These are phyloP conservation scores for Bryoerythrophyllum caledonicum DNA, from an alignment of 225 moss, liverwort and hornwort genomes.

Conservation along the genomic window DNA sequence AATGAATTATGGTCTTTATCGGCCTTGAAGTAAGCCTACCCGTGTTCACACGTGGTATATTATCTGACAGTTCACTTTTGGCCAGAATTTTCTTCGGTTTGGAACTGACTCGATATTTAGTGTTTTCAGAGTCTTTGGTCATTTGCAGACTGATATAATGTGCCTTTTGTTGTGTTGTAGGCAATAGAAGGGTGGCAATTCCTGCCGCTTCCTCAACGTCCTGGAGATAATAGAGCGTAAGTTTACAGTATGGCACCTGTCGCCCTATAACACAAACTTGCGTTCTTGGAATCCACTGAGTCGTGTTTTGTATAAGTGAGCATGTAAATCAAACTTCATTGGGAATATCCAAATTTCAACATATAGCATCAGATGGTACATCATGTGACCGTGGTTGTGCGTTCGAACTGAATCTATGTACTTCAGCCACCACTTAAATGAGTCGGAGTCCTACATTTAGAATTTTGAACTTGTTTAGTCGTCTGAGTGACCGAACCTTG, in stretches of 20 bases:
- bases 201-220: conserved; percentile 51
- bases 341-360: not conserved
- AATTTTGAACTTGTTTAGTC: not conserved
- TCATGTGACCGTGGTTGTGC: not conserved
- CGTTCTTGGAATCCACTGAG: not conserved
- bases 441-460: not conserved
- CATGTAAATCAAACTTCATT: not conserved
- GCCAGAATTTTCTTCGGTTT: not conserved
- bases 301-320: conserved; percentile 1
- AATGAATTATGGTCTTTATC: not conserved
- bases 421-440: not conserved
- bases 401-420: not conserved
- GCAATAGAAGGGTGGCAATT: conserved; percentile 48
- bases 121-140: not conserved
- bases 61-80: not conserved
- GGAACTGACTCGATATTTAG: not conserved
- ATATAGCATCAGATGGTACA: not conserved
- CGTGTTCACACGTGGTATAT: not conserved
- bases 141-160: not conserved
- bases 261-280: not conserved
- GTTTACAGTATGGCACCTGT: conserved; percentile 3
- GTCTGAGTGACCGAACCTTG: not conserved
- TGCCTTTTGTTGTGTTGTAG: conserved; percentile 30
- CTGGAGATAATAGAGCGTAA: conserved; percentile 52
- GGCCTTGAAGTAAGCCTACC: not conserved